These are phyloP conservation scores for Eutrema yunnanense DNA, from an alignment of 345 rosid species.

Conservation along the genomic window DNA sequence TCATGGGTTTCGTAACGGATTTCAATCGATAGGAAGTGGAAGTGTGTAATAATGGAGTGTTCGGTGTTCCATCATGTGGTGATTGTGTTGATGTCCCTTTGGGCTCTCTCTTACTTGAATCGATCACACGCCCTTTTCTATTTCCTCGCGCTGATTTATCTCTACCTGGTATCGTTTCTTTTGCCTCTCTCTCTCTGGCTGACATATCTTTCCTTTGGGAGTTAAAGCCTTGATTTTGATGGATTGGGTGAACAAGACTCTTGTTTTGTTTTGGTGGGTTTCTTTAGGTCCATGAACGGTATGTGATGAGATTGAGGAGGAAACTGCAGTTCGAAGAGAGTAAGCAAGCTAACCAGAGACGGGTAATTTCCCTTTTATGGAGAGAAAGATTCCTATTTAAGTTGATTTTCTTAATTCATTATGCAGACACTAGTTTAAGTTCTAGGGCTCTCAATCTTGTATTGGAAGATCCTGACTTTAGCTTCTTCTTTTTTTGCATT, in stretches of 20 bases:
- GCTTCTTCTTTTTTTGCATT: not conserved
- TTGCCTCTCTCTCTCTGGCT: not conserved
- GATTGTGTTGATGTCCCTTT: slow-evolving; percentile 53
- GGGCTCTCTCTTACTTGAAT: slow-evolving; percentile 58
- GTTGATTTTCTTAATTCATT: not conserved
- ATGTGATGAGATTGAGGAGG: slow-evolving; percentile 52
- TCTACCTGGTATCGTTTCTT: slow-evolving; percentile 49
- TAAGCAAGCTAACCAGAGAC: slow-evolving; percentile 61
- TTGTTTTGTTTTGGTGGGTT: not conserved
- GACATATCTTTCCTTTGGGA: not conserved
- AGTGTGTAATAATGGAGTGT: slow-evolving; percentile 35
- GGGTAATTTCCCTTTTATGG: slow-evolving; percentile 37
- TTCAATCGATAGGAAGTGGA: not conserved
- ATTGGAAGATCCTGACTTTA: not conserved
- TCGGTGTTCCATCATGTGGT: slow-evolving; percentile 70
- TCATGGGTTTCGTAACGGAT: not conserved
- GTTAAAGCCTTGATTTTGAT: not conserved
- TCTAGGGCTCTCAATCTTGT: not conserved
- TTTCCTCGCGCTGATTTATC: slow-evolving; percentile 57
- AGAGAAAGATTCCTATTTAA: not conserved
- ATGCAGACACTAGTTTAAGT: not conserved
- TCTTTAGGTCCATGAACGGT: slow-evolving; percentile 66
- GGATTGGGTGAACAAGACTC: not conserved
- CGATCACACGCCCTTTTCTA: slow-evolving; percentile 47
- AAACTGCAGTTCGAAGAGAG: slow-evolving; percentile 60